These are phyloP conservation scores for Haplosporangium sp. DNA, from an alignment of 371 early-diverging fungal genomes.

Conservation along the genomic window DNA sequence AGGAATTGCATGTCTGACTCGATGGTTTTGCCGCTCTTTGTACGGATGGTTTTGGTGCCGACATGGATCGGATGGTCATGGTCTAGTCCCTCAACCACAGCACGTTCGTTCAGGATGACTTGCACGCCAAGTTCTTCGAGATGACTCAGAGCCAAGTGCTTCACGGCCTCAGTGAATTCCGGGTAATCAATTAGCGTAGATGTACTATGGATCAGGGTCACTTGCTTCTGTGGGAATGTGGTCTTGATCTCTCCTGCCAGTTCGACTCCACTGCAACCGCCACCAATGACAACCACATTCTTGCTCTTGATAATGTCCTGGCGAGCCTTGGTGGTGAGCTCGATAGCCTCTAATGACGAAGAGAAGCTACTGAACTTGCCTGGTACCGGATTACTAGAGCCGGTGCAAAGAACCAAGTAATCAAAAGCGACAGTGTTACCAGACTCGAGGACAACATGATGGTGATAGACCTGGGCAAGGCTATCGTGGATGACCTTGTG, in stretches of 20 bases:
- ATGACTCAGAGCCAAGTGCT: slow-evolving; percentile 58
- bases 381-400: no score
- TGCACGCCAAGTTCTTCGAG: slow-evolving; percentile 68
- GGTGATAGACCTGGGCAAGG: no score
- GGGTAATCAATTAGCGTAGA: slow-evolving; percentile 58
- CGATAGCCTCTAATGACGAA: no score
- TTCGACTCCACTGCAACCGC: no score
- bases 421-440: no score
- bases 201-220: slow-evolving; percentile 63
- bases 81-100: slow-evolving; percentile 45
- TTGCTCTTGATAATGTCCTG: no score
- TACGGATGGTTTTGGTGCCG: slow-evolving; percentile 53
- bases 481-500: no score
- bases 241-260: slow-evolving; percentile 4
- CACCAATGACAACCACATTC: no score
- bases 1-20: slow-evolving; percentile 61
- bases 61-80: slow-evolving; percentile 25
- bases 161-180: slow-evolving; percentile 57
- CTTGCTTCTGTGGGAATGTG: slow-evolving; percentile 2
- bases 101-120: slow-evolving; percentile 72
- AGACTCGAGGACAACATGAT: no score
- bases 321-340: no score
- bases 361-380: no score
- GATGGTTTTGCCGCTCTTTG: slow-evolving; percentile 55
- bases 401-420: no score